Evolutionary conservation across 345 rosid genomes (phyloP), one percentile per base, ranked within the genome.

Genomic region (Ailanthus altissimus): DNA sequence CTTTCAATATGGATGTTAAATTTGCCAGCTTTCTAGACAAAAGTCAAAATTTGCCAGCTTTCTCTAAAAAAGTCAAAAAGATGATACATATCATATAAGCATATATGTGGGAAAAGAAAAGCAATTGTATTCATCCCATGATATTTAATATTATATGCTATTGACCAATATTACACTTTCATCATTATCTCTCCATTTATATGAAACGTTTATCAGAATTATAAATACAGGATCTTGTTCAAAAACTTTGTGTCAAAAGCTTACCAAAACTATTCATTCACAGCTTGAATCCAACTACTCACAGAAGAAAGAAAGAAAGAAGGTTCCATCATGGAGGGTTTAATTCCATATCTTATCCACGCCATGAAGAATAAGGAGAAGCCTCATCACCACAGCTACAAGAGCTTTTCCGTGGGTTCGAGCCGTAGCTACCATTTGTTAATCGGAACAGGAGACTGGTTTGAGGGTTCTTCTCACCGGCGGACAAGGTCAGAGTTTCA

Each of bases 361-460:
- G 90, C 86, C 38, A 68, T 90, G 62, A 86, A 67, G 54, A 67
- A 32, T 32, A 32, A 23, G 38, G 54, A 46, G 4, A 67, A 8
- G 54, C 71, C 54, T 12, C 54, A 23, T 12, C 54, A 23, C 0
- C 53, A 67, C 11, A 47, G 36, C 32, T 67, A 67, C 71, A 18
- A 38, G n/a, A 67, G 77, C 0, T 54, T 76, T 15, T 85, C 89
- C 15, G 77, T 36, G 10, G 90, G 89, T 16, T 91, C 97, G 13
- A 83, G 81, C 81, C 84, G 84, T 12, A 81, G 96, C 84, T 88
- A 90, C 88, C 92, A 91, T 77, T 75, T 87, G 82, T 72, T 93
- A 23, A 72, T 67, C 51, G 83, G 74, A 10, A 86, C 86, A 36
- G 82, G 71, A 45, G 71, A 71, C 56, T 86, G 89, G 0, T 3